Conservation (phyloP, 257 asterid species). For the Capsicum pubescens region DNA sequence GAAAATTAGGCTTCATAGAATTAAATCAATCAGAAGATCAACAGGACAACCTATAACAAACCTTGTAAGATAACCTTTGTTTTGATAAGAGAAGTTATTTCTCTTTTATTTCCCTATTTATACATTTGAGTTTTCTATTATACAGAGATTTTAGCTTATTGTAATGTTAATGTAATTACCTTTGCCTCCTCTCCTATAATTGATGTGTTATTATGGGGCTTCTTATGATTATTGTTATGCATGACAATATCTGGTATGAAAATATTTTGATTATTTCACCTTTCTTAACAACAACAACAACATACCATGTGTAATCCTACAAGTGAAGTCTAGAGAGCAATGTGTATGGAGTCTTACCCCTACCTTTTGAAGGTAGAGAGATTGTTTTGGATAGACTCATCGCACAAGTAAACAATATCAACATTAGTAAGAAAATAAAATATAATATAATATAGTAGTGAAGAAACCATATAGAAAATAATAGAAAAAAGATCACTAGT, state of each 20-base stretch:
- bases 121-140: constrained; percentile 3
- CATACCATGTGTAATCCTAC: no score
- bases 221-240: background rate
- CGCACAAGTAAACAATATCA: background rate
- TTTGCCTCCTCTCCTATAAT: background rate
- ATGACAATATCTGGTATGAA: background rate
- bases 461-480: background rate
- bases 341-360: background rate
- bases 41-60: constrained; percentile 57
- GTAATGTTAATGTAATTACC: constrained; percentile 1
- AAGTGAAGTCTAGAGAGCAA: background rate
- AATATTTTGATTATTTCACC: background rate
- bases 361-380: background rate
- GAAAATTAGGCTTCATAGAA: constrained; percentile 89
- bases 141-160: constrained; percentile 4
- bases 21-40: constrained; percentile 76
- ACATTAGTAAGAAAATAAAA: no score
- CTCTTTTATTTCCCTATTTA: background rate
- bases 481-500: background rate
- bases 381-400: background rate
- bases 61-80: constrained; percentile 39
- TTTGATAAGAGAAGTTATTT: background rate
- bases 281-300: background rate
- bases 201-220: constrained; percentile 14
- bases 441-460: background rate